phyloP scores from a whole-genome alignment of 805 yeast genomes.

The Saccharomyces eubayanus region DNA sequence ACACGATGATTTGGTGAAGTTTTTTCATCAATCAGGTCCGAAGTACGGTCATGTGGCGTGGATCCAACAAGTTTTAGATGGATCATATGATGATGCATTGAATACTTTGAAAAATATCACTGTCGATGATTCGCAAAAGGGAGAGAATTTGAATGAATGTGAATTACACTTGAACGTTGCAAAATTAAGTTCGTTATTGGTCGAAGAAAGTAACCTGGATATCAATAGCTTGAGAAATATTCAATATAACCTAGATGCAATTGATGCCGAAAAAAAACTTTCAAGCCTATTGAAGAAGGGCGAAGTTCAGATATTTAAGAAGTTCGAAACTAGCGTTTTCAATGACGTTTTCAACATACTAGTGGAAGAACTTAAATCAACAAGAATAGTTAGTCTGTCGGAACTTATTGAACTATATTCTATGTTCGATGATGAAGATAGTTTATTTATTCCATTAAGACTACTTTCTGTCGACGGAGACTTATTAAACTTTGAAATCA shows the following conservation, averaged over 20 bases:
- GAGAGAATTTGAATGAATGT: conserved; percentile 24
- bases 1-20: conserved; percentile 41
- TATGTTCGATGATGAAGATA: conserved; percentile 33
- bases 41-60: conserved; percentile 55
- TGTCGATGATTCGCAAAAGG: conserved; percentile 37
- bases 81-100: conserved; percentile 45
- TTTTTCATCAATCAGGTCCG: conserved; percentile 38
- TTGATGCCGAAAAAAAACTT: conserved; percentile 43
- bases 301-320: conserved; percentile 17
- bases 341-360: conserved; percentile 19
- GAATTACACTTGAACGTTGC: conserved; percentile 61
- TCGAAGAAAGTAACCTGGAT: conserved; percentile 10
- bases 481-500: conserved; percentile 25
- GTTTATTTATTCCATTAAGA: conserved; percentile 42
- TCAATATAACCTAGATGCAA: conserved; percentile 41
- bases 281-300: conserved; percentile 22
- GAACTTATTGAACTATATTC: conserved; percentile 49
- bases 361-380: conserved; percentile 20
- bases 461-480: conserved; percentile 36
- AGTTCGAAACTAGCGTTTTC: conserved; percentile 16
- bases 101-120: conserved; percentile 38
- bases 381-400: conserved; percentile 34
- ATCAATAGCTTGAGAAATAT: conserved; percentile 33
- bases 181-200: conserved; percentile 53
- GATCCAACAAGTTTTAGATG: conserved; percentile 55